Conservation (phyloP, 495 filamentous ascomycete species). For the Endocarpon pusillum region DNA sequence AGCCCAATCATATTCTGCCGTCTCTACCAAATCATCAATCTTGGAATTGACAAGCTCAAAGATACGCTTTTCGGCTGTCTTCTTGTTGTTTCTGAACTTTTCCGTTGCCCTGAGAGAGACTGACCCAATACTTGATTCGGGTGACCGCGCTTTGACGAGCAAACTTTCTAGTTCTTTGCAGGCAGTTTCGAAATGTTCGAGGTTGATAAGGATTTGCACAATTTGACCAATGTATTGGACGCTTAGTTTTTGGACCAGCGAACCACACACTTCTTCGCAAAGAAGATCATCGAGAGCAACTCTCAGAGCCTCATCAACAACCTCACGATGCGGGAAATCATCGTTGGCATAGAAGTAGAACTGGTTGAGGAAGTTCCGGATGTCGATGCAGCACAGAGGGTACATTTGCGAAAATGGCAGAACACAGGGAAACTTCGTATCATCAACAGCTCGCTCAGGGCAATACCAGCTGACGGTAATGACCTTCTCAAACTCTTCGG, state of each 20-base stretch:
- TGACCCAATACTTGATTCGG: slow-evolving; percentile 50
- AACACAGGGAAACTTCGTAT: slow-evolving; percentile 73
- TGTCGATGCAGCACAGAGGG: slow-evolving; percentile 91
- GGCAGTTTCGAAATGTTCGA: slow-evolving; percentile 90
- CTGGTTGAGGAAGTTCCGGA: slow-evolving; percentile 88
- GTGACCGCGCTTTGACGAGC: slow-evolving; percentile 63
- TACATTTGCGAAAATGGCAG: slow-evolving; percentile 99
- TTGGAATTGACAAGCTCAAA: slow-evolving; percentile 98
- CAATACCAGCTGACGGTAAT: slow-evolving; percentile 86
- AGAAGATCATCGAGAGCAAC: slow-evolving; percentile 79
- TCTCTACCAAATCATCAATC: slow-evolving; percentile 93
- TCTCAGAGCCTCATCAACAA: slow-evolving; percentile 79
- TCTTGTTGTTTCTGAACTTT: slow-evolving; percentile 76
- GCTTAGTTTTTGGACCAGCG: slow-evolving; percentile 70
- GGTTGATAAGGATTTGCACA: slow-evolving; percentile 92
- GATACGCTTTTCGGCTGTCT: slow-evolving; percentile 90
- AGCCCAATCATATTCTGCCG: slow-evolving; percentile 93
- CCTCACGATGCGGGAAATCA: slow-evolving; percentile 69
- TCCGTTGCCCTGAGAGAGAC: slow-evolving; percentile 66
- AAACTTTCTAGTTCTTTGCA: slow-evolving; percentile 75
- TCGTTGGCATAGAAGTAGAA: slow-evolving; percentile 93
- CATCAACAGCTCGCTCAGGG: slow-evolving; percentile 53
- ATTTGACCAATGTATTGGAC: slow-evolving; percentile 94
- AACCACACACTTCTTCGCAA: slow-evolving; percentile 74
- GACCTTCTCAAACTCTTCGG: slow-evolving; percentile 90